Base-by-base conservation (phyloP, 2,329 filamentous ascomycete genomes). In the Cryphonectria radicalis region DNA sequence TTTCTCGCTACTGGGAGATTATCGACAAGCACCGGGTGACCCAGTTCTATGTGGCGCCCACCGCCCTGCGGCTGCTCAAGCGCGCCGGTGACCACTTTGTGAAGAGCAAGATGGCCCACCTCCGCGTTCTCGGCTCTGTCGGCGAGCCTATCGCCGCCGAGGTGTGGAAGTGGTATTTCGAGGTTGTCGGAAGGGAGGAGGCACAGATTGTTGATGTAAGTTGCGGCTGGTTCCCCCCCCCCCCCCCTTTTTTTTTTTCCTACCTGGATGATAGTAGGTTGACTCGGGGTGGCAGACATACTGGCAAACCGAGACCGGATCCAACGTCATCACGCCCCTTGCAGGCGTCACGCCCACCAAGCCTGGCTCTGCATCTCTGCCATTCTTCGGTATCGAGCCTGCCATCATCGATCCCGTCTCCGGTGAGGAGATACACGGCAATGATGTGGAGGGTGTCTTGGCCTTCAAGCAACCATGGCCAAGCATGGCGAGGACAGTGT, bases 161-260 rank as follows among this genome's bases (percentile, higher is more conserved):
- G 82, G 93, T 99, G 72, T 99, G 96, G 96, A 98, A 98, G 85
- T 99, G 96, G 96, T 99, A 98, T 84, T 95, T 94, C 81, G 94
- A 98, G 82, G 88, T 92, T 76, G 94, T 99, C 68, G 96, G 96
- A 79, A 97, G 94, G 87, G 92, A 95, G 82, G 91, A 97, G 82
- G 92, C 93, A 65, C 96, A 99, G 79, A 87, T 99, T 81, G 91
- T 98, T 69, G 96, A 99, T 81, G 94, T 97, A 86, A 88, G 94
- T 89, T 68, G 68, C 37, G 55, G 50, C 42, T 64, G 19, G 28
- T 7, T 57, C 57, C n/a, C 25, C 25, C 19, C 3, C 37, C 22
- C 57, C 4, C 32, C 4, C 32, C 4, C 63, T n/a, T 3, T 5
- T 37, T 22, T 60, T 28, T 28, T 3, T 32, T 4, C 4, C 7